These are phyloP conservation scores for Casuarina cunninghamiana DNA, from an alignment of 306 rosid species.

Conservation along the genomic window DNA sequence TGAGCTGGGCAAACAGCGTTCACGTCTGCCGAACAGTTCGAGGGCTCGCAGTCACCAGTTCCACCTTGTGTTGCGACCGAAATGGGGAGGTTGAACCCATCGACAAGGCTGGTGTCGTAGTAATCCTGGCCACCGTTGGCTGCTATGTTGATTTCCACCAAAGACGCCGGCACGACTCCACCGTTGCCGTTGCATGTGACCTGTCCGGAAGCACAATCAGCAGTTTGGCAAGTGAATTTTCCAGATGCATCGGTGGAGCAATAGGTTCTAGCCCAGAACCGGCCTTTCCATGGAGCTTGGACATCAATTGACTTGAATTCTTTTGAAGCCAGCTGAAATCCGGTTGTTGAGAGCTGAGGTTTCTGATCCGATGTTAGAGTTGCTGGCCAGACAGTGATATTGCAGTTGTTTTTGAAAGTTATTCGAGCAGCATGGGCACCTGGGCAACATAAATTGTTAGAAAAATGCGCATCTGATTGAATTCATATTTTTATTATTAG, in stretches of 20 bases:
- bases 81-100: conserved; percentile 14
- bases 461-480: not conserved
- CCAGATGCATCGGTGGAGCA: conserved; percentile 31
- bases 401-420: too few species aligned
- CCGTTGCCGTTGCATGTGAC: conserved; percentile 41
- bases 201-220: conserved; percentile 37
- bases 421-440: too few species aligned
- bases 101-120: conserved; percentile 36
- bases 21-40: not conserved
- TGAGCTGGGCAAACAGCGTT: conserved; percentile 31
- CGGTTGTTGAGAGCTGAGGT: conserved; percentile 31
- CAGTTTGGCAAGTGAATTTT: conserved; percentile 34
- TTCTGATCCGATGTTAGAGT: too few species aligned
- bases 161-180: conserved; percentile 39
- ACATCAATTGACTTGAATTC: not conserved
- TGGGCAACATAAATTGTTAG: too few species aligned
- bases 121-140: conserved; percentile 34
- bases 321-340: conserved; percentile 27
- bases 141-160: conserved; percentile 34
- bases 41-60: conserved; percentile 16
- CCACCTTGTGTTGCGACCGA: conserved; percentile 20
- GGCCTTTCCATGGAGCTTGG: not conserved
- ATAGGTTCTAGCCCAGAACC: conserved; percentile 34
- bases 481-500: too few species aligned
- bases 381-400: too few species aligned